phyloP scores from a whole-genome alignment of 2,329 filamentous ascomycete species.

The Penicillium griseofulvum region DNA sequence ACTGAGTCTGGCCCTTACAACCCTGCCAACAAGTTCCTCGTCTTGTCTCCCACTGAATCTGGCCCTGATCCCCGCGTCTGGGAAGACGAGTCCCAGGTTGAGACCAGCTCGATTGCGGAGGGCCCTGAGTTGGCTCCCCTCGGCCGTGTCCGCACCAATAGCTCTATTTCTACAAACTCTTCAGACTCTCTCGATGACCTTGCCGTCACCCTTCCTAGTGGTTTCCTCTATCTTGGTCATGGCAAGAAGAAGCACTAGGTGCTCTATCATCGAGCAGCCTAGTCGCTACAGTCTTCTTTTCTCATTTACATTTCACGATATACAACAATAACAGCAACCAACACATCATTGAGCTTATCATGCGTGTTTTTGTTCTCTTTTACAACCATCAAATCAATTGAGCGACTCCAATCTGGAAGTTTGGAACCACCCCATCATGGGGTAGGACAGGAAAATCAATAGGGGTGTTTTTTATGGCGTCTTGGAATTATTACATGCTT shows the following conservation, averaged over 20 bases:
- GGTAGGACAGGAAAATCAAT: slow-evolving; percentile 1
- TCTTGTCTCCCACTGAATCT: slow-evolving; percentile 31
- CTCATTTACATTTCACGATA: slow-evolving; percentile 5
- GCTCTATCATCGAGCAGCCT: slow-evolving; percentile 7
- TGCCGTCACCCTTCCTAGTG: slow-evolving; percentile 17
- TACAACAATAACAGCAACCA: slow-evolving; percentile 14
- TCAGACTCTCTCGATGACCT: slow-evolving; percentile 14
- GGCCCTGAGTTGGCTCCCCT: slow-evolving; percentile 10
- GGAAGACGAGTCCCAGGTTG: slow-evolving; percentile 18
- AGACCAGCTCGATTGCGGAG: slow-evolving; percentile 8
- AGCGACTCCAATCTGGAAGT: slow-evolving; percentile 6
- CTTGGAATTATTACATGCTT: background rate
- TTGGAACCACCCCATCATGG: background rate
- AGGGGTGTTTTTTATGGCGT: slow-evolving; percentile 3
- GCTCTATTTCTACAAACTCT: slow-evolving; percentile 27
- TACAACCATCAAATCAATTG: slow-evolving; percentile 8
- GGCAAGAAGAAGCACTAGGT: slow-evolving; percentile 13
- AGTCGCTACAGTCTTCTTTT: background rate
- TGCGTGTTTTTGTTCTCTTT: slow-evolving; percentile 3
- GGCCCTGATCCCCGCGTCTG: slow-evolving; percentile 25
- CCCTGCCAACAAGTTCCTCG: slow-evolving; percentile 25
- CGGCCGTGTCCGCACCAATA: slow-evolving; percentile 26
- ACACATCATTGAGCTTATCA: slow-evolving; percentile 4
- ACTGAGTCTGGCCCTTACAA: slow-evolving; percentile 17
- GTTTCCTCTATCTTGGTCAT: slow-evolving; percentile 32